Evolutionary conservation across 176 grass and related monocot genomes (phyloP).

Genomic region (Avena sativa): DNA sequence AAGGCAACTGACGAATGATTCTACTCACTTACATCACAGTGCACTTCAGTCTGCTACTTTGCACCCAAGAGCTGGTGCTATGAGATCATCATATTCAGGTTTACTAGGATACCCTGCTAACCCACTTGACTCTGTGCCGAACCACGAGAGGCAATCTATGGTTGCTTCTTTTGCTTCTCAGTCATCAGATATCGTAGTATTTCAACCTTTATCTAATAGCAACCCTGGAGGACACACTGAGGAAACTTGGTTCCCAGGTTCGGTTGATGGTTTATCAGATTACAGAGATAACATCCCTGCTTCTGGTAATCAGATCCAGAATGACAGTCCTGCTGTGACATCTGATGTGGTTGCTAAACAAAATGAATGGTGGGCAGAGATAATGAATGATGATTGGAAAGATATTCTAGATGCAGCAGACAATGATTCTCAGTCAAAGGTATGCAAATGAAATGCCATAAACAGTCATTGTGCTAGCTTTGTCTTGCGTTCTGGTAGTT

Average conservation of each 20-base stretch:
- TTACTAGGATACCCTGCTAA: conserved; percentile 45
- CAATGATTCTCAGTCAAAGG: conserved; percentile 64
- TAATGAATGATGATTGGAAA: conserved; percentile 91
- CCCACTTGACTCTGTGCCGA: conserved; percentile 44
- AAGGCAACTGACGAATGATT: conserved; percentile 48
- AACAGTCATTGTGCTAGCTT: conserved; percentile 22
- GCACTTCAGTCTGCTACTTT: conserved; percentile 39
- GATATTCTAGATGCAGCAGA: conserved; percentile 69
- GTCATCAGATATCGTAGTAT: conserved; percentile 42
- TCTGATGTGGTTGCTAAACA: conserved; percentile 71
- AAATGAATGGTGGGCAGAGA: conserved; percentile 77
- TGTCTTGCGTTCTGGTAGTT: conserved; percentile 33
- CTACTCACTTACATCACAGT: conserved; percentile 24
- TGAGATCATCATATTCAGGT: conserved; percentile 50
- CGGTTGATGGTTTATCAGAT: conserved; percentile 49
- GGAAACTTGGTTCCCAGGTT: conserved; percentile 50
- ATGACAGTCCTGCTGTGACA: conserved; percentile 35
- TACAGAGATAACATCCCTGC: conserved; percentile 48
- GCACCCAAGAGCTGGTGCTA: conserved; percentile 41
- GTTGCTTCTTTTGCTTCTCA: conserved; percentile 60
- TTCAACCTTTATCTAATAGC: conserved; percentile 49
- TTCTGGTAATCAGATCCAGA: conserved; percentile 46
- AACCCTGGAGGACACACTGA: conserved; percentile 52
- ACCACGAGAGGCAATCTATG: conserved; percentile 48
- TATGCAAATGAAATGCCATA: conserved; percentile 39